phyloP scores from a whole-genome alignment of 352 stramenopile species.

The Phytopythium montanum region DNA sequence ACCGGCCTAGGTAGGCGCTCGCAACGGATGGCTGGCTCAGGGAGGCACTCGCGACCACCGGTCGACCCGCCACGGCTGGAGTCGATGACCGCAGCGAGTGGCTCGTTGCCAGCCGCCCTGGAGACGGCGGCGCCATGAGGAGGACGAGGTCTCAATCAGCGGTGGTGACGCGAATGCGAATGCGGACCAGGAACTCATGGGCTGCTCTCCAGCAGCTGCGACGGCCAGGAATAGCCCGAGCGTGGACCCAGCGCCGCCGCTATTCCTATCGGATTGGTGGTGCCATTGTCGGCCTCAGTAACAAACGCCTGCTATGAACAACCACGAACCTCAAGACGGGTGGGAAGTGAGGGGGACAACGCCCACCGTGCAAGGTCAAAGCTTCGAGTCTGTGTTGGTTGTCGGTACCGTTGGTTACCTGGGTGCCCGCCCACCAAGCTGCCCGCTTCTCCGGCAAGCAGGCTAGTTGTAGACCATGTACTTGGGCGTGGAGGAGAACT shows the following conservation, averaged over 20 bases:
- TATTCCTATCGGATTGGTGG: too few species aligned
- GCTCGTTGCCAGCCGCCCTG: neutral
- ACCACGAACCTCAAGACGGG: too few species aligned
- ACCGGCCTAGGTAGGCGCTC: too few species aligned
- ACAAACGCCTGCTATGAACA: too few species aligned
- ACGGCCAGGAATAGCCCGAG: too few species aligned
- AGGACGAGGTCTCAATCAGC: too few species aligned
- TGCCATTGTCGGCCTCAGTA: too few species aligned
- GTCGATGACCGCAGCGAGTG: conserved; percentile 2
- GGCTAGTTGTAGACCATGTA: conserved; percentile 99
- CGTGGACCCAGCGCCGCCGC: too few species aligned
- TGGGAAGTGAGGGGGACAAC: neutral
- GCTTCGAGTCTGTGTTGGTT: neutral
- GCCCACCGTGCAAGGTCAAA: neutral
- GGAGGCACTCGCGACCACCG: neutral
- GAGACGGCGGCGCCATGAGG: neutral
- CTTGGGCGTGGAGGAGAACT: conserved; percentile 99
- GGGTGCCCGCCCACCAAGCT: conserved; percentile 2
- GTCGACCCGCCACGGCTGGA: neutral
- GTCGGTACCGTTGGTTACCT: neutral
- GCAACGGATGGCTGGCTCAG: conserved; percentile 75
- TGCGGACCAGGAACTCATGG: too few species aligned
- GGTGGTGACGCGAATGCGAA: too few species aligned
- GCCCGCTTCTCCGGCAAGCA: too few species aligned
- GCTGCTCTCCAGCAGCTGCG: too few species aligned